Base-by-base conservation (phyloP, 805 yeast genomes). In the Priceomyces castillae region DNA sequence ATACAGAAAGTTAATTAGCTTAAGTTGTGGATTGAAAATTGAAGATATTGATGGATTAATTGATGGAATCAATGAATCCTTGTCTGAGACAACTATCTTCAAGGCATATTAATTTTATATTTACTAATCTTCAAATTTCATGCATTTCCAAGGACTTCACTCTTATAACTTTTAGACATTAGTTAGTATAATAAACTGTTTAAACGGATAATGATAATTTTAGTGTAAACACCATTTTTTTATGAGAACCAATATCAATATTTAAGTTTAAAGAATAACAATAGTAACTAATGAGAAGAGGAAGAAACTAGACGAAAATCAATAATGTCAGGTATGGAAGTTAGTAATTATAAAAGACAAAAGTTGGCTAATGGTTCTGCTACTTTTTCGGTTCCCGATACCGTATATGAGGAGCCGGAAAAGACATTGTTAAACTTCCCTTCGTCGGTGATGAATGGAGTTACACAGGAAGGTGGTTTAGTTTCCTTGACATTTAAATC, bases 21-120 rank as follows among this genome's bases (percentile, higher is more conserved):
- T 81, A 37, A 78, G 88, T 38, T 86, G 95, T 59, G 95, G 88
- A 2, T 73, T 89, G 42, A 79, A 82, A 39, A 74, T 82, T 16
- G 95, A 87, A 46, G 94, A 86, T 47, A 83, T 92, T 45, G 88
- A 83, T 56, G 84, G 86, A 23, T 73, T 89, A 46, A 71, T 92
- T 40, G 92, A 86, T 51, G 97, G 92, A 16, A 86, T 92, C 34
- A 89, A 62, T 42, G 67, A 61, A 41, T 59, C 64, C 43, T 52
- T 62, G 44, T 53, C 59, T 53, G 64, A 57, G 36, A 49, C 54
- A 26, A 36, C 48, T 12, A 37, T 44, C 23, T 31, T 34, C 26
- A 34, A 34, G 16, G 37, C 37, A 34, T 34, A 23, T 40, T 40
- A 26, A 34, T 37, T 26, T 20, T 7, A 33, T 9, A 9, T n/a